Evolutionary conservation across 2,329 filamentous ascomycete genomes (phyloP), one percentile per base, ranked within the genome.

Genomic region (Pestalotiopsis sp.): DNA sequence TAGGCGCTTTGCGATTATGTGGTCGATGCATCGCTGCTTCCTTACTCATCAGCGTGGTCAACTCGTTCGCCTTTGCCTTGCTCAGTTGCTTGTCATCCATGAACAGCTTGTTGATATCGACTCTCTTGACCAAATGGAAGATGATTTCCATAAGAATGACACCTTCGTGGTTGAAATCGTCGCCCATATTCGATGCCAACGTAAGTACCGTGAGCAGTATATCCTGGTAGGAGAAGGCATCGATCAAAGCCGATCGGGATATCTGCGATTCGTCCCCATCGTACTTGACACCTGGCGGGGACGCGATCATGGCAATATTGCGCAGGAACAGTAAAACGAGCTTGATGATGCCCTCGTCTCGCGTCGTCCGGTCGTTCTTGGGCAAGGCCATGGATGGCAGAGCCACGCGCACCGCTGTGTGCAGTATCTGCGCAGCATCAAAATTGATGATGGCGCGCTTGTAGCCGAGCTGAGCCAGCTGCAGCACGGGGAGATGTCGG

Each of bases 341-440:
- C 77, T 94, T 96, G 77, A 99, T 94, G 73, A 98, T 94, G 61
- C 93, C 94, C 75, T 97, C 93, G 73, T 99, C 95, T 74, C 94
- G 87, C 24, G 88, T 82, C 39, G 88, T 90, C 67, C 96, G 86
- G 75, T 98, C 94, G 30, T 89, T 88, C 70, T 92, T 88, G 1
- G 92, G 86, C 30, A 92, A 81, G 2, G 94, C 93, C 88, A 99
- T 95, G 22, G 94, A 91, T 1, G 96, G 94, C 22, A 99, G 82
- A 0, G 92, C 94, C 64, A 93, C 88, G 69, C 94, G 88, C 20
- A 97, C 90, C 3, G 92, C 90, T 3, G 93, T 93, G 70, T 94
- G 91, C 13, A 99, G 85, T 39, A 98, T 91, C 61, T 88, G 86
- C 3, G 90, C 88, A 58, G 89, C 88, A 72, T 95, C 92, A 76